Percentiles rank a stretch among this genome's conserved stretches.
These are phyloP conservation scores for Mortierella antarctica DNA, from an alignment of 192 early-diverging fungal genomes.

Conservation along the genomic window DNA sequence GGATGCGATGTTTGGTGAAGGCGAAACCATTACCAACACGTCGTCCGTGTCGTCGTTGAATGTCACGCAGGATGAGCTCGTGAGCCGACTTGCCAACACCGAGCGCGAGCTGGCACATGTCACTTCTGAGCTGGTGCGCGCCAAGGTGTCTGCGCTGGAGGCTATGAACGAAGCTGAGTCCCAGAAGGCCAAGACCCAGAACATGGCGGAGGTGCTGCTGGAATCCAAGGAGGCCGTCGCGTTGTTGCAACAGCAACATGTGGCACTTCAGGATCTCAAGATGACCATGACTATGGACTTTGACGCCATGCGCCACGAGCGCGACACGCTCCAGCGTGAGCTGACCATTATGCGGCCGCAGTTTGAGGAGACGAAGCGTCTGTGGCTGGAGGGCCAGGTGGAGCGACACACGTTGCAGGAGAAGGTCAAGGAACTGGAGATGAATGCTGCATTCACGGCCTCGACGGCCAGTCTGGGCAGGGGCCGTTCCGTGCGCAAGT, in stretches of 20 bases:
- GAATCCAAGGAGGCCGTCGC: conserved; percentile 45
- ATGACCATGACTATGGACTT: conserved; percentile 45
- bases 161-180: conserved; percentile 51
- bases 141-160: conserved; percentile 50
- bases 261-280: conserved; percentile 37
- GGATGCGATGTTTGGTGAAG: conserved; percentile 11
- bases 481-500: conserved; percentile 38
- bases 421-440: conserved; percentile 51
- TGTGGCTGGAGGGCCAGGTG: conserved; percentile 41
- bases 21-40: conserved; percentile 1
- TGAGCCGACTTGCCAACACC: conserved; percentile 14
- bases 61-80: conserved; percentile 36
- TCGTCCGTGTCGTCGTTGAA: conserved; percentile 36
- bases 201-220: conserved; percentile 24
- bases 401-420: conserved; percentile 41
- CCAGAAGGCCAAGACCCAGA: conserved; percentile 34
- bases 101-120: conserved; percentile 48
- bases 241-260: conserved; percentile 48
- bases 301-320: conserved; percentile 29
- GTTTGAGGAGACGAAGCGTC: conserved; percentile 43
- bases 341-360: conserved; percentile 36
- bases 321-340: conserved; percentile 27
- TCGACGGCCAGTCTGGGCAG: conserved; percentile 15
- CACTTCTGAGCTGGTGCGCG: conserved; percentile 30
- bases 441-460: conserved; percentile 41